Evolutionary conservation across 2,329 filamentous ascomycete genomes (phyloP).

Genomic region (Diaporthe vexans): DNA sequence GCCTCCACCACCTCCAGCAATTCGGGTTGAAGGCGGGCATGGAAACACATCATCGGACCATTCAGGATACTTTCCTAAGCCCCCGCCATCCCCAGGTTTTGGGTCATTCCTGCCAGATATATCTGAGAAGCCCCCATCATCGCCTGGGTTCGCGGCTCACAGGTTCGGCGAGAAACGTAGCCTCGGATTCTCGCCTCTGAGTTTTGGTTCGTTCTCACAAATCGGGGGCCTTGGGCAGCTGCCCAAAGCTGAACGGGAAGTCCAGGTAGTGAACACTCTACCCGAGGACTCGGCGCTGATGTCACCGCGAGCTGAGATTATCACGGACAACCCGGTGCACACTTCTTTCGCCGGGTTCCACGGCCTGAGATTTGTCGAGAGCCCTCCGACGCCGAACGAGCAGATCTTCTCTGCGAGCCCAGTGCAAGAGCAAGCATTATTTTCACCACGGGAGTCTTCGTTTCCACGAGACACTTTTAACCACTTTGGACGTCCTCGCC

Average conservation of each 20-base stretch:
- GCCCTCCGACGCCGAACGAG: slow-evolving; percentile 65
- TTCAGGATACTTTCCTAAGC: slow-evolving; percentile 41
- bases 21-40: slow-evolving; percentile 50
- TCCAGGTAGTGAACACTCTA: slow-evolving; percentile 52
- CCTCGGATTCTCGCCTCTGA: slow-evolving; percentile 52
- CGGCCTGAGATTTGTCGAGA: slow-evolving; percentile 67
- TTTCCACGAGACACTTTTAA: slow-evolving; percentile 69
- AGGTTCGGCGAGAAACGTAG: slow-evolving; percentile 55
- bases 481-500: slow-evolving; percentile 65
- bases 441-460: slow-evolving; percentile 63
- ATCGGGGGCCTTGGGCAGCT: slow-evolving; percentile 11
- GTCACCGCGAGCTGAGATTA: slow-evolving; percentile 80
- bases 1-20: slow-evolving; percentile 56
- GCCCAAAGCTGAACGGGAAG: slow-evolving; percentile 51
- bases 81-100: slow-evolving; percentile 48
- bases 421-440: slow-evolving; percentile 30
- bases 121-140: slow-evolving; percentile 56
- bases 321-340: slow-evolving; percentile 78
- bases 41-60: slow-evolving; percentile 45
- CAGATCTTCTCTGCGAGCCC: slow-evolving; percentile 57
- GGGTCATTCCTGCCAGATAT: slow-evolving; percentile 39
- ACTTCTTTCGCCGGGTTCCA: slow-evolving; percentile 58
- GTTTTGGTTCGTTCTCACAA: slow-evolving; percentile 40
- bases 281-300: slow-evolving; percentile 70
- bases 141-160: slow-evolving; percentile 60